Base-by-base conservation (phyloP, 805 yeast genomes). In the Cyberlindnera mississippiensis region DNA sequence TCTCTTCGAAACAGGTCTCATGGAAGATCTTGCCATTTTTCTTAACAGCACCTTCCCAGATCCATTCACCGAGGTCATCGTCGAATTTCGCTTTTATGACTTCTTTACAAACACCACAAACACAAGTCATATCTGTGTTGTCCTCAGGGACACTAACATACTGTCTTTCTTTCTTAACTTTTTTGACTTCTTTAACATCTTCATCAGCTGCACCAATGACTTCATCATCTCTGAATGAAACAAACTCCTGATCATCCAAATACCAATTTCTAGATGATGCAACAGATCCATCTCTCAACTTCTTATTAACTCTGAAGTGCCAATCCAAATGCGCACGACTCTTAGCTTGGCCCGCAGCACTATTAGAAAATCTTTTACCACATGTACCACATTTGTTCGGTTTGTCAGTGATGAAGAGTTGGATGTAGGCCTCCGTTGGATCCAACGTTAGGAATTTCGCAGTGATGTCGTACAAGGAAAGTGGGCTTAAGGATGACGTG, bases 291-390 rank as follows among this genome's bases (percentile, higher is more conserved):
- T 71, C 75, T 34, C 78, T 76, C 36, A 85, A 68, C 54, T 84
- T 81, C 59, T 86, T 87, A 62, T 88, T 91, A 33, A 87, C 84
- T 53, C 98, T 76, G 68, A 88, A 89, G 68, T 91, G 98, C 97
- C 97, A 91, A 62, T 91, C 99, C 50, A 88, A 67, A 63, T 93
- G 99, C 14, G 76, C 71, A 38, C 81, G 76, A 44, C 75, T 75
- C 36, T 65, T 63, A 6, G 63, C 62, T 29, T 63, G 65, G 13
- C 88, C 95, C 36, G 71, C 75, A 2, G 63, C 66, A 28, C 80
- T 76, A 40, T 75, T 73, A 4, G 77, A 71, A 59, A 88, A 93
- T 49, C 99, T 67, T 60, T 86, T 86, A 18, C 97, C 95, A 66
- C 99, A 93, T 15, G 82, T 80, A 13, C 85, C 76, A 67, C 99